phyloP scores from a whole-genome alignment of 2,329 filamentous ascomycete genomes.

The Beauveria brongniartii region DNA sequence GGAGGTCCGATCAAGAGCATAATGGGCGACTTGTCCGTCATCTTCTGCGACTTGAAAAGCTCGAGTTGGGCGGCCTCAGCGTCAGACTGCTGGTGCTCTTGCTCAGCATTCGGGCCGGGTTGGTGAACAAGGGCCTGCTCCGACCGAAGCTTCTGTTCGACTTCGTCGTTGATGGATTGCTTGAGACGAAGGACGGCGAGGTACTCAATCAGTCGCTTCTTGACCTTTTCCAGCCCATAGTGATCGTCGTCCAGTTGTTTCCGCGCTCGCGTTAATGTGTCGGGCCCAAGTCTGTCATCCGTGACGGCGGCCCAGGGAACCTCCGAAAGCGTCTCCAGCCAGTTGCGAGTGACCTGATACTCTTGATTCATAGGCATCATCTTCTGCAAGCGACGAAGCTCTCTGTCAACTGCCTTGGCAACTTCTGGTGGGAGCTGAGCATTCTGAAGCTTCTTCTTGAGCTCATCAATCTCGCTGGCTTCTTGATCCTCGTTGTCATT shows the following conservation, averaged over 20 bases:
- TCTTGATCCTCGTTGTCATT: constrained; percentile 66
- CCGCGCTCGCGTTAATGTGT: constrained; percentile 70
- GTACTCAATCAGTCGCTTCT: constrained; percentile 92
- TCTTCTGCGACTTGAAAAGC: constrained; percentile 69
- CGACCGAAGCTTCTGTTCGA: constrained; percentile 69
- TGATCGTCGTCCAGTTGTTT: constrained; percentile 94
- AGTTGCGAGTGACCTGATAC: constrained; percentile 87
- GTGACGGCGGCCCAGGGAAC: constrained; percentile 86
- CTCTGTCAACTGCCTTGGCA: constrained; percentile 81
- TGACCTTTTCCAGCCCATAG: constrained; percentile 93
- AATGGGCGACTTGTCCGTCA: constrained; percentile 93
- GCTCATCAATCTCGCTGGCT: constrained; percentile 79
- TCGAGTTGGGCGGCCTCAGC: constrained; percentile 55
- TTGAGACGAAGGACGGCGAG: constrained; percentile 93
- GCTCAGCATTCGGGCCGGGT: constrained; percentile 27
- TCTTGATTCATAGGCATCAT: constrained; percentile 96
- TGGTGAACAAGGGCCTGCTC: constrained; percentile 41
- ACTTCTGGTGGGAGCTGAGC: constrained; percentile 78
- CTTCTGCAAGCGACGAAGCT: constrained; percentile 80
- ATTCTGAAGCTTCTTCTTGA: constrained; percentile 78
- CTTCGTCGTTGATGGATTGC: constrained; percentile 76
- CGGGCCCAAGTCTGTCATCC: constrained; percentile 74
- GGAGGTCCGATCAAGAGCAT: constrained; percentile 87
- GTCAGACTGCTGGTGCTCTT: constrained; percentile 20
- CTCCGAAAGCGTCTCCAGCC: constrained; percentile 86